Percentiles rank a stretch among this genome's conserved stretches.
These are phyloP conservation scores for Ustilago crameri DNA, from an alignment of 1,284 basidiomycete genomes.

Conservation along the genomic window DNA sequence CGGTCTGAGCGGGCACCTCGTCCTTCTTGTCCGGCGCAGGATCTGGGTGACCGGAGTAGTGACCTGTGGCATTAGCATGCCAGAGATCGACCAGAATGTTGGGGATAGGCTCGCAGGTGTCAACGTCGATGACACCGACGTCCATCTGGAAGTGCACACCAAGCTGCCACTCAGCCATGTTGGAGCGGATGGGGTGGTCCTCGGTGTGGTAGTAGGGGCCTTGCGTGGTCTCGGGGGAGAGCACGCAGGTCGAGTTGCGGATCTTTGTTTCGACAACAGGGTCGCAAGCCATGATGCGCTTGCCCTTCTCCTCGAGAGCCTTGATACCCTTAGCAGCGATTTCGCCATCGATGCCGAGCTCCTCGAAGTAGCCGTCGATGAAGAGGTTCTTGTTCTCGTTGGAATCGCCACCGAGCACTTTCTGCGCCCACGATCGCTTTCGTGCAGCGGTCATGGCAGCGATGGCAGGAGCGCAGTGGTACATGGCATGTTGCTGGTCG, in stretches of 20 bases:
- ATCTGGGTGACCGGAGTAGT: conserved; percentile 71
- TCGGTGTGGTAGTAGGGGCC: conserved; percentile 71
- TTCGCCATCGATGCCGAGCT: conserved; percentile 48
- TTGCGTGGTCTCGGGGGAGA: conserved; percentile 69
- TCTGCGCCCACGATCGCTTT: conserved; percentile 61
- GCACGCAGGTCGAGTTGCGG: conserved; percentile 68
- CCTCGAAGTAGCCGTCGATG: conserved; percentile 66
- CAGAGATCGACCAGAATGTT: conserved; percentile 80
- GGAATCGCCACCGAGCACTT: conserved; percentile 60
- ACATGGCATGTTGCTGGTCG: conserved; percentile 66
- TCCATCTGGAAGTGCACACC: conserved; percentile 74
- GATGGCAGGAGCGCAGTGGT: conserved; percentile 69
- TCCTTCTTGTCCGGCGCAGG: conserved; percentile 67
- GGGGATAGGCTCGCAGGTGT: conserved; percentile 77
- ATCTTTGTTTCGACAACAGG: conserved; percentile 62
- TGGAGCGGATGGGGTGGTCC: conserved; percentile 71
- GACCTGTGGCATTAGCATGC: conserved; percentile 69
- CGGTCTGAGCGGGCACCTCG: conserved; percentile 67
- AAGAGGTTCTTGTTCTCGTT: conserved; percentile 67
- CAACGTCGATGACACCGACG: conserved; percentile 79
- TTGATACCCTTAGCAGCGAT: conserved; percentile 40
- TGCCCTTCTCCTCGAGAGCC: conserved; percentile 54
- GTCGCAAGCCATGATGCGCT: conserved; percentile 65
- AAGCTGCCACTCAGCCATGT: conserved; percentile 73
- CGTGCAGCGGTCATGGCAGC: conserved; percentile 66